Evolutionary conservation across 2,329 filamentous ascomycete species (phyloP).

Genomic region (Verticillium longisporum): DNA sequence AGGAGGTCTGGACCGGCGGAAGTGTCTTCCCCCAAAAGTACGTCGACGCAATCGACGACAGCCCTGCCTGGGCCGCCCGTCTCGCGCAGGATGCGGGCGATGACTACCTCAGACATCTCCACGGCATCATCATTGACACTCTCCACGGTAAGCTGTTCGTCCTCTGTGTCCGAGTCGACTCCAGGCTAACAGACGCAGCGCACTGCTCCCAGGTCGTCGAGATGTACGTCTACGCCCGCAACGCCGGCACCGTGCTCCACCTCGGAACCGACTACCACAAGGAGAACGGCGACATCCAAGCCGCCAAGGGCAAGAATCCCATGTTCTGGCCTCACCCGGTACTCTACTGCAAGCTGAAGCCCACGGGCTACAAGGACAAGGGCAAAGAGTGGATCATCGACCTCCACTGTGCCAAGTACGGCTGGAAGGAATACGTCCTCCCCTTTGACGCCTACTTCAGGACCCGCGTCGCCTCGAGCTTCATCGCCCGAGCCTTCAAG

Average conservation of each 20-base stretch:
- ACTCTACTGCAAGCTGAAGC: conserved; percentile 5
- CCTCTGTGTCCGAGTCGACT: neutral
- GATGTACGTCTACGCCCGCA: conserved; percentile 7
- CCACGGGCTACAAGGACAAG: neutral
- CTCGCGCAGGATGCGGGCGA: conserved; percentile 6
- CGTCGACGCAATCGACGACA: neutral
- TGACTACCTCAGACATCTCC: conserved; percentile 8
- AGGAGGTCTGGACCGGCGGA: neutral
- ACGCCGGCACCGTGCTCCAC: conserved; percentile 2
- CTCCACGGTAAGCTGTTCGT: conserved; percentile 1
- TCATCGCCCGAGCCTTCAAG: neutral
- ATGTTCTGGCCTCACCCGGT: conserved; percentile 12
- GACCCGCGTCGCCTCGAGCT: conserved; percentile 2
- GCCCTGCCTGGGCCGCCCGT: neutral
- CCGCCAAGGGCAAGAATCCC: conserved; percentile 6
- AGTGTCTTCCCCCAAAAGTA: neutral
- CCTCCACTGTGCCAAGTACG: conserved; percentile 5
- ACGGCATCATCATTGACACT: conserved; percentile 2
- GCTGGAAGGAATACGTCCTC: conserved; percentile 1
- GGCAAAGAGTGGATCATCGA: conserved; percentile 6
- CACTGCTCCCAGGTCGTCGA: conserved; percentile 7
- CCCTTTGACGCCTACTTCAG: conserved; percentile 3
- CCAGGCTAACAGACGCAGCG: neutral
- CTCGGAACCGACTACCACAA: neutral
- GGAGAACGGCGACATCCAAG: neutral